phyloP scores from a whole-genome alignment of 345 rosid species.

The Gossypium thurberi region DNA sequence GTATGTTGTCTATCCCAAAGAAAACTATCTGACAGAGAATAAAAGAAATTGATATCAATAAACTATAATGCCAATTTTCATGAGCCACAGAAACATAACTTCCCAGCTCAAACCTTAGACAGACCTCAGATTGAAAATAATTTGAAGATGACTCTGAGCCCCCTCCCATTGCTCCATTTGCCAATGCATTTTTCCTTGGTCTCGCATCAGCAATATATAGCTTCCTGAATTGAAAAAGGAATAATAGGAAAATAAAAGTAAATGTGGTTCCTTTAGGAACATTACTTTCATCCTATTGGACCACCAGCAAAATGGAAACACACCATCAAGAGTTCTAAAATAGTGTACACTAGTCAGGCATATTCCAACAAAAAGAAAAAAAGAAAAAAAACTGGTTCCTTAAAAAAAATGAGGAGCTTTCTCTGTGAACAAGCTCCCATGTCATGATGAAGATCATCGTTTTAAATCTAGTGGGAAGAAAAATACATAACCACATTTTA shows the following conservation, averaged over 20 bases:
- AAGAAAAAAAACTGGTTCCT: background rate
- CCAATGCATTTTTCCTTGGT: slow-evolving; percentile 96
- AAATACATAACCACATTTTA: background rate
- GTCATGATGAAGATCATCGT: background rate
- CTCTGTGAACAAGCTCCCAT: background rate
- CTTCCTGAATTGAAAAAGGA: slow-evolving; percentile 50
- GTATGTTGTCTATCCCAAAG: slow-evolving; percentile 98
- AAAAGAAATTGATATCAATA: slow-evolving; percentile 15
- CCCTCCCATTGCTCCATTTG: slow-evolving; percentile 99
- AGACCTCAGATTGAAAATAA: slow-evolving; percentile 92
- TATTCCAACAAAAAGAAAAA: background rate
- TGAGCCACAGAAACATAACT: slow-evolving; percentile 17
- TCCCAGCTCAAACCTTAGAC: slow-evolving; percentile 24
- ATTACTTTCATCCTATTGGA: background rate
- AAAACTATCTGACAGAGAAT: slow-evolving; percentile 62
- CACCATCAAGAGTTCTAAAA: background rate
- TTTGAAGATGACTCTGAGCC: slow-evolving; percentile 98
- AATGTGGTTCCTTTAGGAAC: background rate
- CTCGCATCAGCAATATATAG: slow-evolving; percentile 97
- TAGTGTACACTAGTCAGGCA: background rate
- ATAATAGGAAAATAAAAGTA: background rate
- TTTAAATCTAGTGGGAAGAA: background rate
- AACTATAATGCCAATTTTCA: slow-evolving; percentile 3
- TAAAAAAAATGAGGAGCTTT: background rate
- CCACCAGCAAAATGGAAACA: background rate